phyloP scores from a whole-genome alignment of 306 rosid genomes.

The Dalbergia oliveri region DNA sequence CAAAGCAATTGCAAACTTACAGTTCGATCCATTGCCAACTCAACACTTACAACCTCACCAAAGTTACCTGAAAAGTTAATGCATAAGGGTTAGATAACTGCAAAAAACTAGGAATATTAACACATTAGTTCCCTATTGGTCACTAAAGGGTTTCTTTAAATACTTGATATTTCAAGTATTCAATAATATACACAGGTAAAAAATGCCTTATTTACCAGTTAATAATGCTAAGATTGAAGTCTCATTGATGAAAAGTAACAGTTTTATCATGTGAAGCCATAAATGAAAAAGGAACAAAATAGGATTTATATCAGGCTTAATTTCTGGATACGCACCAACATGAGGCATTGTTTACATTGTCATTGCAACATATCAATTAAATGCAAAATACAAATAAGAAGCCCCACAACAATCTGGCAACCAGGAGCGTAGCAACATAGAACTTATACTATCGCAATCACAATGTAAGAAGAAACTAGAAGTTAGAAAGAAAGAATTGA shows the following conservation, averaged over 20 bases:
- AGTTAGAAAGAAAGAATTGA: conserved; percentile 26
- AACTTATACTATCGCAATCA: conserved; percentile 14
- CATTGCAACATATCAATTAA: neutral
- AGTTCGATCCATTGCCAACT: conserved; percentile 89
- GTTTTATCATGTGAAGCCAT: neutral
- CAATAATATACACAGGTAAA: conserved; percentile 20
- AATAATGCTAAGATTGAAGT: conserved; percentile 14
- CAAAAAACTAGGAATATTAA: neutral
- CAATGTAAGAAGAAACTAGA: conserved; percentile 25
- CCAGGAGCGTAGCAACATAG: neutral
- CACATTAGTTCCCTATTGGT: neutral
- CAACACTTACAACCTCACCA: conserved; percentile 92
- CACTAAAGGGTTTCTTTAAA: neutral
- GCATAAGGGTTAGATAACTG: neutral
- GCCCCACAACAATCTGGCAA: neutral
- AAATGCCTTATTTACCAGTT: neutral
- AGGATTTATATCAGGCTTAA: neutral
- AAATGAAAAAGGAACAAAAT: neutral
- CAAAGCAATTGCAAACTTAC: conserved; percentile 66
- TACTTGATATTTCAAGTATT: neutral
- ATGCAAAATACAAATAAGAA: conserved; percentile 16
- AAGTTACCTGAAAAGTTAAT: conserved; percentile 67
- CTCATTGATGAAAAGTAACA: neutral
- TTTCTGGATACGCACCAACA: conserved; percentile 10
- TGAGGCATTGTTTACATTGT: conserved; percentile 12